Evolutionary conservation across 352 stramenopile species (phyloP), one percentile per base, ranked within the genome.

Genomic region (Globisporangium uncinulatum): DNA sequence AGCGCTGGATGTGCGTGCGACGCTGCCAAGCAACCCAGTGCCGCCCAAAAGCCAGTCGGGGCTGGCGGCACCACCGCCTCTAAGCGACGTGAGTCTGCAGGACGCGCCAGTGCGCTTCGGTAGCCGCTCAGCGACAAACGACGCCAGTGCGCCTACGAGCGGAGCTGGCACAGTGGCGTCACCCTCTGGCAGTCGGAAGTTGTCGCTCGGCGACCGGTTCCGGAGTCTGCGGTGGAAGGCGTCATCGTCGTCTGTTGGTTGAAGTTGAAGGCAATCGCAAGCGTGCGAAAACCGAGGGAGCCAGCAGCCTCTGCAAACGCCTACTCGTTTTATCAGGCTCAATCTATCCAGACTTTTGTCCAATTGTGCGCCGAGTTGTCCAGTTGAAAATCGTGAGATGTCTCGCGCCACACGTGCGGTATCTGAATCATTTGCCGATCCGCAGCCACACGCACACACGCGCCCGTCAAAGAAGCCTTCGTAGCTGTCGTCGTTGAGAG

Each of bases 161-260:
- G 20, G 31, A 20, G 51, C 14, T 17, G 31, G 53, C 52, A 42
- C 24, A 29, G 24, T 29, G 24, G 24, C 24, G 24, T 29, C 24
- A 29, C 24, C 24, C 24, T 29, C 24, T 29, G 24, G 42, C 4
- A 4, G 34, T 17, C 69, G 63, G 61, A 72, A 66, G 48, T 57
- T 57, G 46, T 73, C 69, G 10, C 46, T 76, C 8, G 59, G 69
- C 31, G 65, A 72, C 1, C 66, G 66, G 21, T 59, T 77, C 34
- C 61, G 69, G 51, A 77, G 63, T 41, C 61, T 74, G 39, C 66
- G 61, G 9, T 77, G 66, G 57, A 69, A 69, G 15, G 14, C 4
- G 17, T 6, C 5, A 51, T 34, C 55, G 1, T 58, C 51, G 9
- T 17, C 2, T 10, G 7, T 21, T 36, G 8, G n/a, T 3, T 34